Percentiles rank a stretch among this genome's conserved stretches.
phyloP scores from a whole-genome alignment of 1,284 basidiomycete species.

The Macrocystidia cucumis region DNA sequence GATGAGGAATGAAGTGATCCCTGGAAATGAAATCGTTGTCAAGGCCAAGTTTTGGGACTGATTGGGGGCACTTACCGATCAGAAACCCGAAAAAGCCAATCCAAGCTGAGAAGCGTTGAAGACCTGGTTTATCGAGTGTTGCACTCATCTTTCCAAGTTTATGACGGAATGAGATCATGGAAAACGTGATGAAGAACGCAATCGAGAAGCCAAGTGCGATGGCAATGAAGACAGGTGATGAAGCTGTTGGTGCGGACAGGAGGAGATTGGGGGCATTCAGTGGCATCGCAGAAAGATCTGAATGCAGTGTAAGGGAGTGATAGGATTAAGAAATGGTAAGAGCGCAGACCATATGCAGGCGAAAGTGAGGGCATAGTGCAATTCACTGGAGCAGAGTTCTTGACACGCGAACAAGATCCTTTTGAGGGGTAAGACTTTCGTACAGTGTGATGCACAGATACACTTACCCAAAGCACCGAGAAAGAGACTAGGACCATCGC shows the following conservation, averaged over 20 bases:
- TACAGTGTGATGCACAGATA: neutral
- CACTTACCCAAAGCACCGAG: slow-evolving; percentile 57
- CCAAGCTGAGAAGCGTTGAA: slow-evolving; percentile 62
- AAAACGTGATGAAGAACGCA: slow-evolving; percentile 64
- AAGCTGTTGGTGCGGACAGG: slow-evolving; percentile 52
- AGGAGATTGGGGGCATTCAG: slow-evolving; percentile 44
- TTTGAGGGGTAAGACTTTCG: slow-evolving; percentile 5
- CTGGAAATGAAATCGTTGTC: slow-evolving; percentile 25
- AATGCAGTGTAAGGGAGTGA: slow-evolving; percentile 2
- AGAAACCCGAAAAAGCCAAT: slow-evolving; percentile 69
- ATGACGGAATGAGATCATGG: slow-evolving; percentile 58
- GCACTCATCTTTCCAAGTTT: slow-evolving; percentile 50
- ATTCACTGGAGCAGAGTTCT: slow-evolving; percentile 38
- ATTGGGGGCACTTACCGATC: slow-evolving; percentile 38
- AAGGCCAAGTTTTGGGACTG: slow-evolving; percentile 1
- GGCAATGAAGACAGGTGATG: slow-evolving; percentile 59
- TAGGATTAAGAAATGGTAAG: slow-evolving; percentile 10
- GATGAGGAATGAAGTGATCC: slow-evolving; percentile 63
- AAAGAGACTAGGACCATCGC: slow-evolving; percentile 63
- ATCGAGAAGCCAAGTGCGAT: slow-evolving; percentile 50
- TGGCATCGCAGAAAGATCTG: slow-evolving; percentile 61
- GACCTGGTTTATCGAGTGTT: slow-evolving; percentile 45
- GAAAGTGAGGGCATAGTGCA: slow-evolving; percentile 51
- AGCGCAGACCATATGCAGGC: slow-evolving; percentile 51
- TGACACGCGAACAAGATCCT: slow-evolving; percentile 65